Evolutionary conservation across 345 rosid species (phyloP).

Genomic region (Melaleuca alternifolia): DNA sequence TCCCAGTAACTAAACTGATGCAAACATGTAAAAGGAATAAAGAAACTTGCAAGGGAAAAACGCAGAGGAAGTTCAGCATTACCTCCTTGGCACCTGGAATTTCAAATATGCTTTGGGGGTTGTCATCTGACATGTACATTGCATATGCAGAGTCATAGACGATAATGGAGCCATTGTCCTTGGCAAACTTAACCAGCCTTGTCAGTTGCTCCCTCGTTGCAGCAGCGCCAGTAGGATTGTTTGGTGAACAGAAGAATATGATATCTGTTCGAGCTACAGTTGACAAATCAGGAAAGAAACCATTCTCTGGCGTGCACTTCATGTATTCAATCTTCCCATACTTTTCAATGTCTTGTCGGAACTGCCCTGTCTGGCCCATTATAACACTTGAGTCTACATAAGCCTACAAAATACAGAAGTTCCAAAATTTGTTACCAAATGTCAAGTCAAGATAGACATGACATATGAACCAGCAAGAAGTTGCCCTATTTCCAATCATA

Average conservation of each 20-base stretch:
- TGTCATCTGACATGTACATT: constrained; percentile 72
- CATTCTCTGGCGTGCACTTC: constrained; percentile 93
- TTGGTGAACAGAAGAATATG: constrained; percentile 94
- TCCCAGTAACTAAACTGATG: neutral
- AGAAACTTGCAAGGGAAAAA: neutral
- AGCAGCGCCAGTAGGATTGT: constrained; percentile 91
- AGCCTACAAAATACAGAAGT: constrained; percentile 40
- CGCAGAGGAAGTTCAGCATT: neutral
- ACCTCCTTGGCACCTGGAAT: constrained; percentile 99
- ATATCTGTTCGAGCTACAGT: constrained; percentile 62
- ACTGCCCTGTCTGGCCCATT: constrained; percentile 87
- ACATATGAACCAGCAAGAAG: neutral
- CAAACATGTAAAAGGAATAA: neutral
- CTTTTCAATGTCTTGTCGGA: constrained; percentile 51
- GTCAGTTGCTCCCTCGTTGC: constrained; percentile 84
- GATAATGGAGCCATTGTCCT: constrained; percentile 83
- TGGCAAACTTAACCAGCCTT: constrained; percentile 69
- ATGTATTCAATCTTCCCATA: constrained; percentile 78
- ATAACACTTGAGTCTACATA: constrained; percentile 95
- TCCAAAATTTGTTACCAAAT: neutral
- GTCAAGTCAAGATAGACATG: neutral
- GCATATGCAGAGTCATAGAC: constrained; percentile 96
- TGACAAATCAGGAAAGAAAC: constrained; percentile 87
- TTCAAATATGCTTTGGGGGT: constrained; percentile 83
- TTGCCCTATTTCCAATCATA: neutral